Evolutionary conservation across 805 yeast species (phyloP).

Genomic region (Candida ascalaphidarum): DNA sequence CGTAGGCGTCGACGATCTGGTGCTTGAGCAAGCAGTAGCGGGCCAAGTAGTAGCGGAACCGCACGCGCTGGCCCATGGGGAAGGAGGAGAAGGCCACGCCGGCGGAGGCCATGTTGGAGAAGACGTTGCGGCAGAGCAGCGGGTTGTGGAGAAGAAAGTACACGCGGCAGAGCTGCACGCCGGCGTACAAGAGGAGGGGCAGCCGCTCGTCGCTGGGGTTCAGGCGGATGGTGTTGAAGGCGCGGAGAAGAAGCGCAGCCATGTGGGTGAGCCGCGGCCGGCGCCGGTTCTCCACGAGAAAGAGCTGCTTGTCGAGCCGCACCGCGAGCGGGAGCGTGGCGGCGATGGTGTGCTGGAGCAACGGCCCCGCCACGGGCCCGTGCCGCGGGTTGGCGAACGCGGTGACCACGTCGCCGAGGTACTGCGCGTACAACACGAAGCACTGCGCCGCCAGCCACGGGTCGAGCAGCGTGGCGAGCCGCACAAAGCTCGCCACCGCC

Average conservation of each 20-base stretch:
- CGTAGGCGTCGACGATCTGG: conserved; percentile 36
- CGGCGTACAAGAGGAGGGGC: conserved; percentile 42
- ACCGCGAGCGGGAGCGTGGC: conserved; percentile 37
- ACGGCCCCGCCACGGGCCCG: conserved; percentile 24
- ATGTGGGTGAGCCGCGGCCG: conserved; percentile 40
- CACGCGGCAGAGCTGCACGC: conserved; percentile 44
- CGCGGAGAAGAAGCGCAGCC: conserved; percentile 46
- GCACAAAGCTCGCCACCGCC: conserved; percentile 36
- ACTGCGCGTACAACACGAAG: conserved; percentile 44
- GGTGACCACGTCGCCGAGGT: conserved; percentile 37
- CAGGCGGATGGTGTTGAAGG: conserved; percentile 55
- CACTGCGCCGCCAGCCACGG: conserved; percentile 46
- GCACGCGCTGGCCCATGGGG: conserved; percentile 35
- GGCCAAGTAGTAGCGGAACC: conserved; percentile 47
- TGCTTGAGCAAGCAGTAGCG: conserved; percentile 47
- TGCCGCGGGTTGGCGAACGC: conserved; percentile 39
- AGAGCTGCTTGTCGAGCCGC: conserved; percentile 32
- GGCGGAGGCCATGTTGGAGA: conserved; percentile 51
- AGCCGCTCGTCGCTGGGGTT: conserved; percentile 36
- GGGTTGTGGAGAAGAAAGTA: conserved; percentile 51
- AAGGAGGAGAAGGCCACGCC: conserved; percentile 34
- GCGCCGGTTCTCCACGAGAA: conserved; percentile 27
- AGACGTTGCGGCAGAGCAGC: conserved; percentile 51
- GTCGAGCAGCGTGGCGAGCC: conserved; percentile 40
- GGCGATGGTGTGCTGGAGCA: conserved; percentile 29